Evolutionary conservation across 2,329 filamentous ascomycete species (phyloP).

Genomic region (Karstenula rhodostoma): DNA sequence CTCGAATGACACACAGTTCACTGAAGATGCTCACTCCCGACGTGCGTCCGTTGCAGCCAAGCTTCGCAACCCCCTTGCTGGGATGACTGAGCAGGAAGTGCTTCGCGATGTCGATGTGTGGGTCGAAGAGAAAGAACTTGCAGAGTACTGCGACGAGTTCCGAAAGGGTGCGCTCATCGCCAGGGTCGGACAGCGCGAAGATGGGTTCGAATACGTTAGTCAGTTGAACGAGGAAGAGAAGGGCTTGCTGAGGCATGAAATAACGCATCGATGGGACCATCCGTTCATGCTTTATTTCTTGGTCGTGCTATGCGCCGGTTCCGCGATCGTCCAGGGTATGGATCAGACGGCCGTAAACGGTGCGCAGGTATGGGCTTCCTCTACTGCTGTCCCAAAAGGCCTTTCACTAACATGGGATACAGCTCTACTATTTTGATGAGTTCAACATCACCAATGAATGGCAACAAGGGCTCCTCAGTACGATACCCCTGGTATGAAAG

Average conservation of each 20-base stretch:
- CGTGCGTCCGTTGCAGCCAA: constrained; percentile 31
- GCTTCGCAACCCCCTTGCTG: constrained; percentile 64
- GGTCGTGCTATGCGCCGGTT: constrained; percentile 71
- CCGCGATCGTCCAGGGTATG: constrained; percentile 72
- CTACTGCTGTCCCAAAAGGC: neutral
- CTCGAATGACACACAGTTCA: constrained; percentile 27
- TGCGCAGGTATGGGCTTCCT: constrained; percentile 30
- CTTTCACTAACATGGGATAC: neutral
- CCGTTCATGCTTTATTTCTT: constrained; percentile 71
- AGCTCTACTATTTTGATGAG: constrained; percentile 42
- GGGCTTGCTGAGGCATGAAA: constrained; percentile 66
- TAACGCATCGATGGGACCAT: constrained; percentile 73
- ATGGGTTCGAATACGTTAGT: constrained; percentile 57
- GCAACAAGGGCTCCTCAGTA: constrained; percentile 38
- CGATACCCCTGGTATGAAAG: too few relatives aligned
- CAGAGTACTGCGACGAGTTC: constrained; percentile 58
- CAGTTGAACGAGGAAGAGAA: constrained; percentile 64
- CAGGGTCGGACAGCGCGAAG: constrained; percentile 55
- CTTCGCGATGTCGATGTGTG: constrained; percentile 64
- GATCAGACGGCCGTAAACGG: constrained; percentile 47
- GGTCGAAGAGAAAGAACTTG: constrained; percentile 58
- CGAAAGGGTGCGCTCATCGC: constrained; percentile 62
- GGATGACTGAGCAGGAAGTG: constrained; percentile 61
- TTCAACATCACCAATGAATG: constrained; percentile 41
- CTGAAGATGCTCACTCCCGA: constrained; percentile 27